A percentile compares a stretch with the other conserved stretches of the same genome.
These are phyloP conservation scores for Symbiodinium pilosum DNA, from an alignment of 73 alveolate genomes.

Conservation along the genomic window DNA sequence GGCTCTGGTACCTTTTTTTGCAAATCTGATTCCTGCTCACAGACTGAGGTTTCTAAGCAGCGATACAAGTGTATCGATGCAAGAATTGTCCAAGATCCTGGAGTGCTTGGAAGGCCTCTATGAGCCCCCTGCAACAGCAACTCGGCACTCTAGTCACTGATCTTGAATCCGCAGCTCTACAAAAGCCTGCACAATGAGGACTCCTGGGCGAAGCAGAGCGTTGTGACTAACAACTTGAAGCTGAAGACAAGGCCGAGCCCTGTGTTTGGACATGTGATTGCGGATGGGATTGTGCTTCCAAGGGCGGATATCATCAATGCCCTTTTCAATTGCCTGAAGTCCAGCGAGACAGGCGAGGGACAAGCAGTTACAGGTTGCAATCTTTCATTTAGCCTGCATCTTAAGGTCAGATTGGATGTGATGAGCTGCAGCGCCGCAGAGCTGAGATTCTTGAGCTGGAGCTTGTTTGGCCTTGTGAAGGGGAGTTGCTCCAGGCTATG, in stretches of 20 bases:
- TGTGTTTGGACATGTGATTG: not conserved
- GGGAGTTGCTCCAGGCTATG: slow-evolving; percentile 1
- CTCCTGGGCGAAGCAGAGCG: slow-evolving; percentile 52
- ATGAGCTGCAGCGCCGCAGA: slow-evolving; percentile 19
- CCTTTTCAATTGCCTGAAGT: slow-evolving; percentile 29
- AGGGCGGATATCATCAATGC: slow-evolving; percentile 46
- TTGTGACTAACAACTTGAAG: slow-evolving; percentile 36
- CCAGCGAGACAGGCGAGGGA: slow-evolving; percentile 14
- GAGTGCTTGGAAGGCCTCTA: not conserved
- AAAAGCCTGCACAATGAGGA: slow-evolving; percentile 1
- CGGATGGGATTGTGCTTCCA: not conserved
- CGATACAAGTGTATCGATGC: not conserved
- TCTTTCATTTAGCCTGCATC: not conserved
- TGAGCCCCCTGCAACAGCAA: not conserved
- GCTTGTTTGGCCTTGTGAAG: too few species aligned
- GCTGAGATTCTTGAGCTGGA: not conserved
- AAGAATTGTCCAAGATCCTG: not conserved
- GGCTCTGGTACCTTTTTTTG: not conserved
- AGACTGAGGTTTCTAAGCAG: not conserved
- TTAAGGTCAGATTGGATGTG: slow-evolving; percentile 34
- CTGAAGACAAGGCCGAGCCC: slow-evolving; percentile 8
- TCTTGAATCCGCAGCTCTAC: too few species aligned
- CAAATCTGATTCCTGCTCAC: not conserved
- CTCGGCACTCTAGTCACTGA: not conserved
- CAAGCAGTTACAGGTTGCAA: not conserved